Base-by-base conservation (phyloP, 192 early-diverging fungal genomes). In the Mortierella alpina region DNA sequence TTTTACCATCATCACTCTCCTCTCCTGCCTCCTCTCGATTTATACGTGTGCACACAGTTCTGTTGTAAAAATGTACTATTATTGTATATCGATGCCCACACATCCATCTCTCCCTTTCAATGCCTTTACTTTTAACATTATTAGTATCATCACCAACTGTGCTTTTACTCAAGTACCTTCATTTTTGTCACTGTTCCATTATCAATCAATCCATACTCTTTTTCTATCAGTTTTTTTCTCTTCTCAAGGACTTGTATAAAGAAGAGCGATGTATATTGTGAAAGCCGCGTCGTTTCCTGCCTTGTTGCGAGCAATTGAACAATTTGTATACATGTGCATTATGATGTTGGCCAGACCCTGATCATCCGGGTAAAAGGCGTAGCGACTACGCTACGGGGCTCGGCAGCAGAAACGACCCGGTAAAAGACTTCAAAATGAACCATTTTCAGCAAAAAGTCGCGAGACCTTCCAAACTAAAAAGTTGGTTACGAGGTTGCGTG, bases 21-120 rank as follows among this genome's bases (percentile, higher is more conserved):
- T 61, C 68, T 59, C 59, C 51, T 40, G 53, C 59, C 57, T 45
- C 13, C 23, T 67, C 20, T 41, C 9, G 20, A 45, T 53, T 53
- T 53, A n/a, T 58, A 59, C 31, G 66, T 68, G 66, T 50, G 66
- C 66, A 68, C 31, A 31, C 55, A 61, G 54, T 73, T 56, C 65
- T 63, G 70, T 72, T 72, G 71, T 73, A 73, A 73, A 73, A 73
- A 64, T 73, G 62, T 73, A 73, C 63, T 59, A 55, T 63, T 52
- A 63, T 44, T 71, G 69, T 61, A 71, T 71, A 66, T 66, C 64
- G 64, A 55, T 48, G 64, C 69, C 50, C 58, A 62, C 69, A 63
- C 59, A 31, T 61, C 22, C 58, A 22, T 22, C 20, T 14, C 47
- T 51, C 20, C 48, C 14, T 60, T 39, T 70, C 47, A 31, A 40